A percentile compares a stretch with the other conserved stretches of the same genome.
These are phyloP conservation scores for Pholiota molesta DNA, from an alignment of 768 basidiomycete genomes.

Conservation along the genomic window DNA sequence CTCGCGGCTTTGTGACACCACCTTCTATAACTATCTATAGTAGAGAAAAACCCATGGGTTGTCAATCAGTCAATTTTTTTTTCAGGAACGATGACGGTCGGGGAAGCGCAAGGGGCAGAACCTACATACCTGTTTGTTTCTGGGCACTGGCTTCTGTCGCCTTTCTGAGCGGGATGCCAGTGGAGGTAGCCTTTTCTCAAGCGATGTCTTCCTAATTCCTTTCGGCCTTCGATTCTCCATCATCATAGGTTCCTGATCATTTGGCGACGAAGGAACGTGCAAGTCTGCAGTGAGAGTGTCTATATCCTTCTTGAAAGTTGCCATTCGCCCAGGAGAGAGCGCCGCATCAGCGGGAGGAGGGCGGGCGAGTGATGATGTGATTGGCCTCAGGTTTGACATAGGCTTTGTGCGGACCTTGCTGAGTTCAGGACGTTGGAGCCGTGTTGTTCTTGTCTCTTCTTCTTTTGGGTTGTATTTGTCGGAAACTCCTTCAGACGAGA, in stretches of 20 bases:
- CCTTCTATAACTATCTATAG: constrained; percentile 29
- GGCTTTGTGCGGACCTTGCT: constrained; percentile 14
- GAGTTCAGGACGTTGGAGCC: constrained; percentile 15
- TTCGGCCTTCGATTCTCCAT: constrained; percentile 14
- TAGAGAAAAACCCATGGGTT: constrained; percentile 12
- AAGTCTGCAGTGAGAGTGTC: constrained; percentile 26
- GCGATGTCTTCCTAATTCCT: constrained; percentile 18
- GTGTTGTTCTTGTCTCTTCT: constrained; percentile 8
- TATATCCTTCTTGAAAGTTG: constrained; percentile 29
- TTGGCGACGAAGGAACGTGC: constrained; percentile 11
- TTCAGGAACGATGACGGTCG: constrained; percentile 12
- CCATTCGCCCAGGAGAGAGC: constrained; percentile 24
- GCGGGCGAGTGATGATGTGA: constrained; percentile 18
- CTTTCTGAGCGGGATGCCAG: constrained; percentile 6
- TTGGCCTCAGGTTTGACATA: constrained; percentile 20
- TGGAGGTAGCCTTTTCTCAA: constrained; percentile 19
- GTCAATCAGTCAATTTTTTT: constrained; percentile 22
- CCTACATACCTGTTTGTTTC: constrained; percentile 20
- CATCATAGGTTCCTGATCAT: constrained; percentile 7
- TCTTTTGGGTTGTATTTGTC: constrained; percentile 11
- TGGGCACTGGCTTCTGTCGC: constrained; percentile 14
- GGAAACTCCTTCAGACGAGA: constrained; percentile 10
- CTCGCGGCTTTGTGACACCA: constrained; percentile 27
- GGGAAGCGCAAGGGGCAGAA: constrained; percentile 9
- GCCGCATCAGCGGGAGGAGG: constrained; percentile 24